These are phyloP conservation scores for Aspergillus baeticus DNA, from an alignment of 495 filamentous ascomycete species.

Conservation along the genomic window DNA sequence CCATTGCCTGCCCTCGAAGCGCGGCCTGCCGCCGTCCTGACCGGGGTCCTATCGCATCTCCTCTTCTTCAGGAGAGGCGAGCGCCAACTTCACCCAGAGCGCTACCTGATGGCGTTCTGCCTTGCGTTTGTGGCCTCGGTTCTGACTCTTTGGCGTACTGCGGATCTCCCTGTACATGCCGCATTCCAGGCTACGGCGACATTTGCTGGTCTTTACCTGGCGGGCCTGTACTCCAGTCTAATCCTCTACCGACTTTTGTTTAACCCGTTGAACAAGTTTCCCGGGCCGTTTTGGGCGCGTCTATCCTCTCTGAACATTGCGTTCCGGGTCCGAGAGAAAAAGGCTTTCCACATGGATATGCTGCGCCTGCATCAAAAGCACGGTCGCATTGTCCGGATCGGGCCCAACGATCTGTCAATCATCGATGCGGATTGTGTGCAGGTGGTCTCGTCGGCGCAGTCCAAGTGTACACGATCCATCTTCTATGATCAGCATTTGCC, in stretches of 20 bases:
- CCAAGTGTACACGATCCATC: slow-evolving; percentile 42
- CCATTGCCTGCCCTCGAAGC: too few species aligned
- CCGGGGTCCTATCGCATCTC: too few species aligned
- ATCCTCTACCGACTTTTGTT: slow-evolving; percentile 34
- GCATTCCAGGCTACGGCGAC: too few species aligned
- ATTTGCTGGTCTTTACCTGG: too few species aligned
- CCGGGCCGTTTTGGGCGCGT: slow-evolving; percentile 32
- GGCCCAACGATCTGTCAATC: slow-evolving; percentile 41
- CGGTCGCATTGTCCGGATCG: slow-evolving; percentile 31
- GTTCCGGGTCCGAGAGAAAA: slow-evolving; percentile 11
- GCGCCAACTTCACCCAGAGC: too few species aligned
- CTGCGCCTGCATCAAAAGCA: slow-evolving; percentile 43
- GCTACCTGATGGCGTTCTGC: too few species aligned
- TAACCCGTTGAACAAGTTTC: slow-evolving; percentile 35
- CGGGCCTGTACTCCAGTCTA: slow-evolving; percentile 36
- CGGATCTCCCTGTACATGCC: too few species aligned
- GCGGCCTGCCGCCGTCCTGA: too few species aligned
- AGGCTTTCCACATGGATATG: slow-evolving; percentile 30
- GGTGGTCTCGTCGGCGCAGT: slow-evolving; percentile 28
- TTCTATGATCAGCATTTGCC: slow-evolving; percentile 26
- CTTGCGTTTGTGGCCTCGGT: too few species aligned
- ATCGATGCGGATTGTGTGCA: slow-evolving; percentile 32
- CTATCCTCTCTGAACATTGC: slow-evolving; percentile 32
- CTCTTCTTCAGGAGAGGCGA: too few species aligned
- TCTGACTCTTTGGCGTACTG: too few species aligned